A percentile compares a stretch with the other conserved stretches of the same genome.
Evolutionary conservation across 2,329 filamentous ascomycete genomes (phyloP).

Genomic region (Penicillium palitans): DNA sequence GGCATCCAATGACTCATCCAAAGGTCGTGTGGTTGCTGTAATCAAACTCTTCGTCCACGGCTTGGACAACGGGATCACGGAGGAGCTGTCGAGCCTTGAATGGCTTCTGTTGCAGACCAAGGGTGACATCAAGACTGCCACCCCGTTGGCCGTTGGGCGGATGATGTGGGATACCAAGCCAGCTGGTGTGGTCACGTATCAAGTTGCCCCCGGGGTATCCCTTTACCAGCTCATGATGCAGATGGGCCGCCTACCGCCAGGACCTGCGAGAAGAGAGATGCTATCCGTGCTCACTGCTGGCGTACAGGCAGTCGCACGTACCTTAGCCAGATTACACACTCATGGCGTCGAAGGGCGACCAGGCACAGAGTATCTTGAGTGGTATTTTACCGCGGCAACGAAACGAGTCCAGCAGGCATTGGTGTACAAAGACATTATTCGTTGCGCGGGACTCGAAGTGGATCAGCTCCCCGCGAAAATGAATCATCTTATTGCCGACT

Average conservation of each 20-base stretch:
- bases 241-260: not conserved
- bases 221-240: conserved; percentile 5
- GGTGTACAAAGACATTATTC: not conserved
- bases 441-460: not conserved
- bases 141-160: not conserved
- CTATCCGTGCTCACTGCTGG: not conserved
- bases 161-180: conserved; percentile 1
- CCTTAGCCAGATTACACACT: not conserved
- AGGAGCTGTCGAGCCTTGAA: conserved; percentile 4
- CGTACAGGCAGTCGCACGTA: conserved; percentile 1
- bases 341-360: not conserved
- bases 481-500: not conserved
- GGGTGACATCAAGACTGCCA: not conserved
- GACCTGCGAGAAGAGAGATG: not conserved
- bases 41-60: not conserved
- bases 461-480: not conserved
- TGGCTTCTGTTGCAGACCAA: conserved; percentile 1
- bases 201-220: not conserved
- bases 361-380: not conserved
- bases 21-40: not conserved
- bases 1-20: not conserved
- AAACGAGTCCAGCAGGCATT: conserved; percentile 1
- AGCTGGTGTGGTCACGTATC: not conserved
- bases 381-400: conserved; percentile 3
- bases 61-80: not conserved